Conservation (phyloP, 148 eudicot genomes). For the Camellia granthamiana region DNA sequence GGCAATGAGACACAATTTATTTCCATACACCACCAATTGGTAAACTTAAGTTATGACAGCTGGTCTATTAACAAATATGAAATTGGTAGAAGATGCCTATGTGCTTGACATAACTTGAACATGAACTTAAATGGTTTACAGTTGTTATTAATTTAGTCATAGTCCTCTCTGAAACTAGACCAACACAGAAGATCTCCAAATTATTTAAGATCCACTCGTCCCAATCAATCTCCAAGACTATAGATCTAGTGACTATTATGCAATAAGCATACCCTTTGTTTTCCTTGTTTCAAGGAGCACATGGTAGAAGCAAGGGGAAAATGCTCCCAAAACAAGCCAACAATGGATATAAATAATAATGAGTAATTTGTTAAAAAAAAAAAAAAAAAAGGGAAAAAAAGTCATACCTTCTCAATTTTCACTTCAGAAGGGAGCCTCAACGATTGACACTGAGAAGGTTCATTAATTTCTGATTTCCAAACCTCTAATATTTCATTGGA, state of each 20-base stretch:
- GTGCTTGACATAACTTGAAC: too few species aligned
- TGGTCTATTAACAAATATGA: too few species aligned
- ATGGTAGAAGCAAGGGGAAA: not conserved
- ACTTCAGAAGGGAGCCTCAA: constrained; percentile 37
- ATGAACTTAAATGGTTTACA: too few species aligned
- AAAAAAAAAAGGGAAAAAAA: not conserved
- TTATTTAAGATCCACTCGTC: too few species aligned
- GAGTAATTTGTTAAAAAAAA: not conserved
- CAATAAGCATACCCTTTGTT: not conserved
- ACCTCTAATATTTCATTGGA: constrained; percentile 30
- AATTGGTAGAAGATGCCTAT: too few species aligned
- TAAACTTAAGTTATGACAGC: too few species aligned
- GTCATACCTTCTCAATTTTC: constrained; percentile 30
- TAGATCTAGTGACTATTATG: not conserved
- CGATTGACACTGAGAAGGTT: constrained; percentile 36
- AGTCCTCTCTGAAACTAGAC: too few species aligned
- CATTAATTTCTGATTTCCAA: constrained; percentile 32
- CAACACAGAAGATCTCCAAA: too few species aligned
- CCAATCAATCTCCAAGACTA: too few species aligned
- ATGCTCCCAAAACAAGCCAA: not conserved
- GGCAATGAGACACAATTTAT: not conserved
- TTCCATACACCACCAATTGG: not conserved
- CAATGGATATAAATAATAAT: not conserved
- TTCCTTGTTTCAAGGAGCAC: not conserved
- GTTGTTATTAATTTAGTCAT: too few species aligned